Evolutionary conservation across 1,284 basidiomycete genomes (phyloP).

Genomic region (Coniophora puteana): DNA sequence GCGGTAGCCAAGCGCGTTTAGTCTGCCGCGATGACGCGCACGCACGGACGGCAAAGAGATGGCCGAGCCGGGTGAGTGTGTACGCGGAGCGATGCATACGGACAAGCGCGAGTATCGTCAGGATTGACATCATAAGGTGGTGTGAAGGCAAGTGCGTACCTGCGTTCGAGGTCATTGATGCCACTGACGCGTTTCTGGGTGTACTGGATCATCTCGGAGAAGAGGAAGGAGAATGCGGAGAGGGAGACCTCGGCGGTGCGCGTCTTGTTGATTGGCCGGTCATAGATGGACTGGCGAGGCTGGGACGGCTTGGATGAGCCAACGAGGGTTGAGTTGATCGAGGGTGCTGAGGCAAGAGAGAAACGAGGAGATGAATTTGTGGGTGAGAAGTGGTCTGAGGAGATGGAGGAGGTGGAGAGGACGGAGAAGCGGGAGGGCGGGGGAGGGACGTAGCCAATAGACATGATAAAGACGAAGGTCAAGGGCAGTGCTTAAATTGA

Average conservation of each 20-base stretch:
- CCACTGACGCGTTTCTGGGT: slow-evolving; percentile 93
- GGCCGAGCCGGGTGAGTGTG: neutral
- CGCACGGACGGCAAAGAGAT: neutral
- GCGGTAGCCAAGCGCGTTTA: slow-evolving; percentile 89
- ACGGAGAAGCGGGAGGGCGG: slow-evolving; percentile 68
- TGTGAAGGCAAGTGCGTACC: slow-evolving; percentile 35
- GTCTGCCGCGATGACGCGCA: slow-evolving; percentile 38
- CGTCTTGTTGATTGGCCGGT: slow-evolving; percentile 82
- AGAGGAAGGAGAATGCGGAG: slow-evolving; percentile 83
- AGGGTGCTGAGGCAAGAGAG: slow-evolving; percentile 58
- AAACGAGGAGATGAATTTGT: slow-evolving; percentile 60
- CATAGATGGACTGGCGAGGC: slow-evolving; percentile 72
- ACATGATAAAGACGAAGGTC: too few species aligned
- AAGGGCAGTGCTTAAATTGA: too few species aligned
- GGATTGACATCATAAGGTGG: too few species aligned
- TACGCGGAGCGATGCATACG: too few species aligned
- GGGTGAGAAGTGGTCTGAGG: slow-evolving; percentile 65
- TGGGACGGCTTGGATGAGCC: slow-evolving; percentile 35
- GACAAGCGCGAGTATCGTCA: too few species aligned
- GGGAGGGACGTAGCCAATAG: too few species aligned
- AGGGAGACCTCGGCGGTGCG: slow-evolving; percentile 77
- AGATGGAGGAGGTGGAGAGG: slow-evolving; percentile 60
- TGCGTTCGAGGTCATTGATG: slow-evolving; percentile 90
- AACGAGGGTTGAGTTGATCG: slow-evolving; percentile 40
- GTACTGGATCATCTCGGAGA: slow-evolving; percentile 91